Conservation (phyloP, 192 early-diverging fungal genomes). For the Geosiphon pyriformis region DNA sequence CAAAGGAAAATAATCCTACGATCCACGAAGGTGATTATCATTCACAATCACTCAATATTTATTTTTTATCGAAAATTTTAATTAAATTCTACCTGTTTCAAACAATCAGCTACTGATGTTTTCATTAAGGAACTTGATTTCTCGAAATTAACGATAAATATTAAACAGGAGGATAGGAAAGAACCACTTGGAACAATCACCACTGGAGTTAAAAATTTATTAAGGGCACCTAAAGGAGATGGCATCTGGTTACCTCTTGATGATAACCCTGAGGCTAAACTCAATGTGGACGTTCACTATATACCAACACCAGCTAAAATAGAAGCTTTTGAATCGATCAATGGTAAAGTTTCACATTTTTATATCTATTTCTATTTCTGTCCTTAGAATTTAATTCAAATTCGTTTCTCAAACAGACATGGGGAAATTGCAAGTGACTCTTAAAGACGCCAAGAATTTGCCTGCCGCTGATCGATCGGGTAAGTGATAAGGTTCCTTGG, state of each 20-base stretch:
- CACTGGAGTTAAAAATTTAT: not conserved
- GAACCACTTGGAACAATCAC: not conserved
- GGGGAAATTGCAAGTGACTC: conserved; percentile 29
- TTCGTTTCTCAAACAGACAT: conserved; percentile 32
- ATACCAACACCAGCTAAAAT: not conserved
- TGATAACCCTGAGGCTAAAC: not conserved
- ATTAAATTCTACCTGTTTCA: not conserved
- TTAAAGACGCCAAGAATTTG: conserved; percentile 25
- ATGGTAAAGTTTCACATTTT: conserved; percentile 10
- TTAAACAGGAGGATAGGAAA: not conserved
- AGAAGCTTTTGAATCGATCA: not conserved
- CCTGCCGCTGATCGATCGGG: conserved; percentile 29
- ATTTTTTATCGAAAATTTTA: not conserved
- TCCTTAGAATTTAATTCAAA: conserved; percentile 34
- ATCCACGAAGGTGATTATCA: conserved; percentile 10
- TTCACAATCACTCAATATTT: not conserved
- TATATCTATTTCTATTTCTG: conserved; percentile 27
- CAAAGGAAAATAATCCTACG: not conserved
- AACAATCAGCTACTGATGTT: conserved; percentile 19
- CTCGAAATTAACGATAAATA: conserved; percentile 12
- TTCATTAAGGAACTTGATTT: conserved; percentile 41
- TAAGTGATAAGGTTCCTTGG: conserved; percentile 10
- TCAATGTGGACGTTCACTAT: not conserved
- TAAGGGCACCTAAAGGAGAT: not conserved
- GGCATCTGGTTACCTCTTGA: not conserved